Evolutionary conservation across 1,284 basidiomycete genomes (phyloP), one percentile per base, ranked within the genome.

Genomic region (Trichosporon ovoides): DNA sequence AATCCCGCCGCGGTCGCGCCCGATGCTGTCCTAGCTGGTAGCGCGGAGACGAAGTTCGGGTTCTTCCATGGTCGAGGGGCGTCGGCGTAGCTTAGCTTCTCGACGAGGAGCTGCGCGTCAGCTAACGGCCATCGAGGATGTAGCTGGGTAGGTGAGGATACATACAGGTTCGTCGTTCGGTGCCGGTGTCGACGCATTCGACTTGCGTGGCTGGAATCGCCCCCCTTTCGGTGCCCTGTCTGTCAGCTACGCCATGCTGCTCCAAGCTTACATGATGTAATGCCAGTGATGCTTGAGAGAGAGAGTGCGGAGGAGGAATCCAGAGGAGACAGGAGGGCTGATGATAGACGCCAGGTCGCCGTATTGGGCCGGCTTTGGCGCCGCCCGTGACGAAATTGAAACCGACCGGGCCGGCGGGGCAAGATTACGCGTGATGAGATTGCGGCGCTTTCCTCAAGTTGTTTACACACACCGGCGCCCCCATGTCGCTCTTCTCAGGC

Each of bases 401-500:
- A 38, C 52, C 52, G 52, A n/a, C n/a, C n/a, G n/a, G n/a, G n/a
- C 49, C 36, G 22, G 14, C 16, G 22, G 28, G 16, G 14, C 12
- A 2, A 14, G 11, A 48, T 48, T 13, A 28, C 43, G 43, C 43
- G 43, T 28, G 43, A 9, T 28, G 11, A 16, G 14, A 7, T 16
- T 2, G 16, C n/a, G 10, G 2, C 5, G 3, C 16, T 12, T 28
- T 40, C 31, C 31, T 16, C 19, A n/a, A n/a, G 18, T 48, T 48
- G 14, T 28, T 43, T 9, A 18, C 43, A 7, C 20, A n/a, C 20
- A n/a, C n/a, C n/a, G 20, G 22, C 14, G 20, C 20, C 19, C 5
- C 22, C 53, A 75, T 75, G 73, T 74, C 72, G 12, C 66, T 75
- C 11, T 76, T 75, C 59, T 68, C 72, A 40, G 74, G 74, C 36